Evolutionary conservation across 345 rosid genomes (phyloP).

Genomic region (Limnanthes douglasii): DNA sequence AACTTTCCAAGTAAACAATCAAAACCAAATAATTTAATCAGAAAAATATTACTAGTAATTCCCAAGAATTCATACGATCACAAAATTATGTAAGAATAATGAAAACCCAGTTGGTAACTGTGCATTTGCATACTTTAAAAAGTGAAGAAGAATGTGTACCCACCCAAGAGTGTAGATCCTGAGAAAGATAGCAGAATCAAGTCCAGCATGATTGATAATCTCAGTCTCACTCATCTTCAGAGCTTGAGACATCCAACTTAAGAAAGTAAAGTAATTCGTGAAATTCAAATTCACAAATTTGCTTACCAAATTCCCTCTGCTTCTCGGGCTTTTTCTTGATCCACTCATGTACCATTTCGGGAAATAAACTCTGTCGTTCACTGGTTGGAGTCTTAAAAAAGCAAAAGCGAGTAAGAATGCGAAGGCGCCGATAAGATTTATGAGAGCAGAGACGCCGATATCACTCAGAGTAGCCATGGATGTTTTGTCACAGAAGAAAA

Average conservation of each 20-base stretch:
- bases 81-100: too few relatives aligned
- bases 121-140: too few relatives aligned
- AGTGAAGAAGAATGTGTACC: neutral
- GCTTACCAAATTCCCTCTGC: constrained; percentile 37
- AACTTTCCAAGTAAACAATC: too few relatives aligned
- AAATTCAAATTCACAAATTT: constrained; percentile 73
- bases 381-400: constrained; percentile 66
- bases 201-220: constrained; percentile 80
- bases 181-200: constrained; percentile 88
- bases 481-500: neutral
- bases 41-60: too few relatives aligned
- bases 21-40: too few relatives aligned
- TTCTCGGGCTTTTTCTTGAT: constrained; percentile 55
- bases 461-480: constrained; percentile 80
- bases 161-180: constrained; percentile 92
- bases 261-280: constrained; percentile 65
- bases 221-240: constrained; percentile 66
- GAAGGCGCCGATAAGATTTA: constrained; percentile 60
- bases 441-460: constrained; percentile 74
- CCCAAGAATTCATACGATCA: too few relatives aligned
- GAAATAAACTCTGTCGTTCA: constrained; percentile 92
- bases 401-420: constrained; percentile 86
- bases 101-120: too few relatives aligned
- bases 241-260: constrained; percentile 99
- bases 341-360: constrained; percentile 75